These are phyloP conservation scores for Saccharomycopsis selenospora DNA, from an alignment of 805 yeast genomes.

Conservation along the genomic window DNA sequence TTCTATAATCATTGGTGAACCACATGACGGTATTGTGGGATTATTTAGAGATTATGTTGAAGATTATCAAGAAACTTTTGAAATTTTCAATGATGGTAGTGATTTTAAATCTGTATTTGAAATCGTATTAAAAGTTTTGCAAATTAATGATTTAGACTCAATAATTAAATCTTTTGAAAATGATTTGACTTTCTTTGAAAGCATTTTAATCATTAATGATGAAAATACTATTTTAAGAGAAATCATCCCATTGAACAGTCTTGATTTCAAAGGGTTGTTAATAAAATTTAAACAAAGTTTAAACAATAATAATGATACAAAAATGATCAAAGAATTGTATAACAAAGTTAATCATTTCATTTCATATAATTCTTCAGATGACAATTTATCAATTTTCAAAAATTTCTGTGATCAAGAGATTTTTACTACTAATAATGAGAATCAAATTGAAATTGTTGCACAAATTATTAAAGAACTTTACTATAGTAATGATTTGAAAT, in stretches of 20 bases:
- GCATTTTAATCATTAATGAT: not conserved
- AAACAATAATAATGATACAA: not conserved
- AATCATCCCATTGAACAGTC: constrained; percentile 8
- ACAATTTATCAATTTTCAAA: not conserved
- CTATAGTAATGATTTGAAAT: not conserved
- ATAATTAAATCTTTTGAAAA: not conserved
- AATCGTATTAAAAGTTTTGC: too few relatives aligned
- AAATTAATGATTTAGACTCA: too few relatives aligned
- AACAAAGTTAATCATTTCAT: not conserved
- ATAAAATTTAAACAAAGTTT: not conserved
- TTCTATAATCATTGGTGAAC: constrained; percentile 54
- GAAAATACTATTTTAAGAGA: not conserved
- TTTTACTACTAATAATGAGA: not conserved
- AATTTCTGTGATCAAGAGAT: not conserved
- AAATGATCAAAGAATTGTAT: not conserved
- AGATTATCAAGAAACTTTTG: too few relatives aligned
- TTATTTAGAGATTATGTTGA: constrained; percentile 12
- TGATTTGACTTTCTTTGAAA: constrained; percentile 9
- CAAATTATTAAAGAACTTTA: not conserved
- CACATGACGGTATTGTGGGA: constrained; percentile 23
- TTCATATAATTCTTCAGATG: not conserved
- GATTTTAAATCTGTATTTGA: too few relatives aligned
- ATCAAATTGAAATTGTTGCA: not conserved
- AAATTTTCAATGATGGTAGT: too few relatives aligned
- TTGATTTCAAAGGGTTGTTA: constrained; percentile 13